Base-by-base conservation (phyloP, 2,329 filamentous ascomycete genomes). In the Aspergillus brasiliensis region DNA sequence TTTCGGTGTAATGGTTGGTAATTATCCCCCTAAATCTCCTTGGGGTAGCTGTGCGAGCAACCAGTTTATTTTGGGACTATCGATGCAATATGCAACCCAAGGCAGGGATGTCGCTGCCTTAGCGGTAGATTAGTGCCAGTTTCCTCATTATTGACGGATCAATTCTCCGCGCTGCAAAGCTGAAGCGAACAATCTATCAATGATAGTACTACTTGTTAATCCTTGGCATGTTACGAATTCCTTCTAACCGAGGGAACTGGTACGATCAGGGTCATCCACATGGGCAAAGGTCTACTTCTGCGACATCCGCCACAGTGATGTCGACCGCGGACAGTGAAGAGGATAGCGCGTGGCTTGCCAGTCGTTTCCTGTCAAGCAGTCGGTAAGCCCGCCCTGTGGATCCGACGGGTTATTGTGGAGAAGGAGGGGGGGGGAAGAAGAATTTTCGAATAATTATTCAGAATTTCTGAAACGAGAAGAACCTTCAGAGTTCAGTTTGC, bases 301-400 rank as follows among this genome's bases (percentile, higher is more conserved):
- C 25, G n/a, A 49, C 46, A 47, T 6, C 13, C n/a, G 25, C 46
- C 25, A 49, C 46, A 28, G 5, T 49, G 46, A 49, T 28, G 46
- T 49, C 46, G 46, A 49, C 5, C n/a, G 46, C n/a, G n/a, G n/a
- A n/a, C n/a, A n/a, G n/a, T n/a, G n/a, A n/a, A 27, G 15, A 40
- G n/a, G 51, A 27, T 31, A 40, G 15, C 38, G 19, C 11, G 27
- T 49, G 21, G 27, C 21, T 52, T 52, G 21, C 8, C 23, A 42
- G 57, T 52, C 58, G 54, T 57, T 57, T 57, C 48, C 54, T 57
- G 58, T 60, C 58, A 60, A 42, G 31, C 31, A 34, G 31, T 27
- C 31, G 28, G 25, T 31, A 53, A 42, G 17, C 38, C 31, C 27
- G 8, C 52, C 38, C 52, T 28, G 23, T 42, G 52, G 23, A 55